Conservation (phyloP, 345 rosid genomes). For the Stellera chamaejasme region DNA sequence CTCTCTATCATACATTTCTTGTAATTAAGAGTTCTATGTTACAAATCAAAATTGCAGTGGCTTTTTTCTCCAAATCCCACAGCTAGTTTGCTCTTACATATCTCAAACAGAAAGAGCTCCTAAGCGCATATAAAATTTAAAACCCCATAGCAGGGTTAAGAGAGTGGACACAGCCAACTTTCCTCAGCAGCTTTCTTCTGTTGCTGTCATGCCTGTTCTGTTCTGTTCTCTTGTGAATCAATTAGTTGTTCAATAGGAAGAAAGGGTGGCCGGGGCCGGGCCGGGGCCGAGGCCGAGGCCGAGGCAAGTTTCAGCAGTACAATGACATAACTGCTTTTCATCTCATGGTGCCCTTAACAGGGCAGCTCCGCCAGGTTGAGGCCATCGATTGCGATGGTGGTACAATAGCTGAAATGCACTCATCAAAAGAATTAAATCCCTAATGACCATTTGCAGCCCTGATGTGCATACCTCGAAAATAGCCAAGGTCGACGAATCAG, state of each 20-base stretch:
- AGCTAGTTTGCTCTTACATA: conserved; percentile 18
- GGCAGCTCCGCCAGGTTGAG: conserved; percentile 1
- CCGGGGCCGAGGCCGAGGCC: not conserved
- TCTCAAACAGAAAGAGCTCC: conserved; percentile 21
- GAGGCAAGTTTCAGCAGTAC: not conserved
- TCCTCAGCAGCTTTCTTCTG: conserved; percentile 8
- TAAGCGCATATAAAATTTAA: conserved; percentile 15
- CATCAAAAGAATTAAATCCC: conserved; percentile 6
- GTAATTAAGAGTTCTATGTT: conserved; percentile 36
- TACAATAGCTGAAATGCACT: conserved; percentile 10
- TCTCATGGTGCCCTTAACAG: not conserved
- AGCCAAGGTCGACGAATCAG: not conserved
- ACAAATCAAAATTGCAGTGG: conserved; percentile 51
- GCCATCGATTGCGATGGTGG: conserved; percentile 1
- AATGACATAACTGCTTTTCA: not conserved
- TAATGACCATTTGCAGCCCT: conserved; percentile 10
- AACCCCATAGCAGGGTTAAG: conserved; percentile 15
- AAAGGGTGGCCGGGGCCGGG: not conserved
- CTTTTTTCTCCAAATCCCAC: conserved; percentile 14
- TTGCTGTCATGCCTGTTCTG: conserved; percentile 5
- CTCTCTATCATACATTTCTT: conserved; percentile 33
- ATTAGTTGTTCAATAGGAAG: conserved; percentile 12
- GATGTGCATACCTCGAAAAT: not conserved
- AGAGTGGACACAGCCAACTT: conserved; percentile 4
- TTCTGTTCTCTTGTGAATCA: conserved; percentile 15